A percentile compares a stretch with the other conserved stretches of the same genome.
phyloP scores from a whole-genome alignment of 1,284 basidiomycete species.

The Anthracocystis setariae region DNA sequence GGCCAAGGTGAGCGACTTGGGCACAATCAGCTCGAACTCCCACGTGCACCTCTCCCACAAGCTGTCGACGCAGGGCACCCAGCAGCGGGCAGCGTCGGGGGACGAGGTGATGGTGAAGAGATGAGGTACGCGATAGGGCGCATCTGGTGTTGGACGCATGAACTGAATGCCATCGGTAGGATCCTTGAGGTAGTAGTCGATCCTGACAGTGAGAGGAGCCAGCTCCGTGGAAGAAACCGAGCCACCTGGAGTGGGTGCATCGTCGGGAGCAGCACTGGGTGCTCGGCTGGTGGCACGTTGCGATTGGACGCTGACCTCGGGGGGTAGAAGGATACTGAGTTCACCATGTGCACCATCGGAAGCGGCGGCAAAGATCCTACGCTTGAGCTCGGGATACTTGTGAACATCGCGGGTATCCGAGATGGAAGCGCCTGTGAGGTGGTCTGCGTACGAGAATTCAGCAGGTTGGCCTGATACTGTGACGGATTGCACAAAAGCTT shows the following conservation, averaged over 20 bases:
- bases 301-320: constrained; percentile 69
- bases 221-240: constrained; percentile 72
- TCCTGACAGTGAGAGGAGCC: constrained; percentile 78
- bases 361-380: constrained; percentile 87
- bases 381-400: constrained; percentile 90
- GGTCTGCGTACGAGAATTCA: constrained; percentile 81
- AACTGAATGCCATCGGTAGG: constrained; percentile 88
- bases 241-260: constrained; percentile 42
- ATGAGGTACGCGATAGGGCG: constrained; percentile 85
- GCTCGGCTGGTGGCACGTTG: constrained; percentile 30
- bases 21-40: constrained; percentile 97
- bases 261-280: constrained; percentile 26
- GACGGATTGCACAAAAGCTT: constrained; percentile 82
- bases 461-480: constrained; percentile 72
- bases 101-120: constrained; percentile 89
- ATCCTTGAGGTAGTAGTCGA: constrained; percentile 82
- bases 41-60: constrained; percentile 97
- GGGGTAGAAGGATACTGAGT: constrained; percentile 86
- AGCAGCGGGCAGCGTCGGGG: constrained; percentile 89
- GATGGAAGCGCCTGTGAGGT: constrained; percentile 77
- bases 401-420: constrained; percentile 78
- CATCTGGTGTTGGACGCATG: constrained; percentile 79
- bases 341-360: constrained; percentile 93
- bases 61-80: constrained; percentile 96
- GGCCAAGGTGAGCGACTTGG: constrained; percentile 71